Evolutionary conservation across 495 filamentous ascomycete genomes (phyloP).

Genomic region (Staphylotrichum longicolle): DNA sequence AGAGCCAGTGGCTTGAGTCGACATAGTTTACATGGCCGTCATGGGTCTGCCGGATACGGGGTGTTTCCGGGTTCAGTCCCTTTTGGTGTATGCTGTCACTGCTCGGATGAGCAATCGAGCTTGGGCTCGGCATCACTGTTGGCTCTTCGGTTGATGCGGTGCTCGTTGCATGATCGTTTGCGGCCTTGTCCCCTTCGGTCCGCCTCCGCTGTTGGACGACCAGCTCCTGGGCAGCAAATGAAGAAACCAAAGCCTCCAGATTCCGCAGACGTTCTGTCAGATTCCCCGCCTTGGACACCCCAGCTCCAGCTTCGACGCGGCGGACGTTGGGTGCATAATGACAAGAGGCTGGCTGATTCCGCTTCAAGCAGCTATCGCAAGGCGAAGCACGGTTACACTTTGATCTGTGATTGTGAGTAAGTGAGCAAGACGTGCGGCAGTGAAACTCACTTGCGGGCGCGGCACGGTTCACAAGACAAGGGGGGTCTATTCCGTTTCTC

Average conservation of each 20-base stretch:
- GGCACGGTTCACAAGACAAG: slow-evolving; percentile 8
- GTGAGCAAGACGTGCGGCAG: neutral
- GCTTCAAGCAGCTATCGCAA: slow-evolving; percentile 1
- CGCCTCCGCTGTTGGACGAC: neutral
- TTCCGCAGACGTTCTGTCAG: neutral
- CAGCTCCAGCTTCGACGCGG: neutral
- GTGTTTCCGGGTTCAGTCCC: slow-evolving; percentile 2
- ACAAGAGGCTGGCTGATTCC: slow-evolving; percentile 1
- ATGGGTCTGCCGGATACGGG: neutral
- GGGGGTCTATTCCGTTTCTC: slow-evolving; percentile 7
- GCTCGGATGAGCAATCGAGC: neutral
- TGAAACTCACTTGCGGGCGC: slow-evolving; percentile 5
- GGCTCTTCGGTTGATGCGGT: neutral
- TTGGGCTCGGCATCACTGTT: neutral
- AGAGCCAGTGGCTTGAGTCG: slow-evolving; percentile 7
- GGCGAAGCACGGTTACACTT: slow-evolving; percentile 8
- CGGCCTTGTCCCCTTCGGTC: neutral
- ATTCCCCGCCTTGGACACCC: neutral
- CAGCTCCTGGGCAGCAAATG: neutral
- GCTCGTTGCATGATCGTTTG: neutral
- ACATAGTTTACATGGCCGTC: slow-evolving; percentile 4
- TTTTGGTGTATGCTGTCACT: neutral
- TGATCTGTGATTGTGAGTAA: neutral
- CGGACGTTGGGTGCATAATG: slow-evolving; percentile 4
- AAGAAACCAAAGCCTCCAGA: slow-evolving; percentile 1